Evolutionary conservation across 2,329 filamentous ascomycete genomes (phyloP).

Genomic region (Orbilia quercus): DNA sequence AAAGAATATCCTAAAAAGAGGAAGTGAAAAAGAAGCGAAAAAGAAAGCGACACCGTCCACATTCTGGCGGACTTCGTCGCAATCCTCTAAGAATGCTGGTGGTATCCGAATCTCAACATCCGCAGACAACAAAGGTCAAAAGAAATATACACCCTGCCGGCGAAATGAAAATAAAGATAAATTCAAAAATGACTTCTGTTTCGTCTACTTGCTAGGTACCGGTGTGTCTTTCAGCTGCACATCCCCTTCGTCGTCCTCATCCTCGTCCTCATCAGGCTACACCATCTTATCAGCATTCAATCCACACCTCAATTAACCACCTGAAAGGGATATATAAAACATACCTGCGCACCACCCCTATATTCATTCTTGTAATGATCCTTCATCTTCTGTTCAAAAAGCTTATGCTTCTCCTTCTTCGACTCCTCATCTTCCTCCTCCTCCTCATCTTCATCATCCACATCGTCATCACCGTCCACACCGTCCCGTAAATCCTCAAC

Average conservation of each 20-base stretch:
- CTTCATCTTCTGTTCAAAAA: conserved; percentile 91
- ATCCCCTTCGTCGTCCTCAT: conserved; percentile 51
- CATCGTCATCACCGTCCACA: too few relatives aligned
- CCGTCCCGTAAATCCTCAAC: too few relatives aligned
- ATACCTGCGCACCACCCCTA: conserved; percentile 85
- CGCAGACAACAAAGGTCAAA: neutral
- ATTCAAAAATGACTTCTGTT: neutral
- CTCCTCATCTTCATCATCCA: conserved; percentile 71
- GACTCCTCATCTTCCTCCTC: conserved; percentile 68
- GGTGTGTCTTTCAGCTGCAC: conserved; percentile 46
- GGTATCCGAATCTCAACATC: neutral
- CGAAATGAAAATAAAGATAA: neutral
- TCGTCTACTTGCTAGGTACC: conserved; percentile 12
- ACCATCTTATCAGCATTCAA: neutral
- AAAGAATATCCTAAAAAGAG: neutral
- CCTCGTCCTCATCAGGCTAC: conserved; percentile 42
- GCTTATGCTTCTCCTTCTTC: conserved; percentile 83
- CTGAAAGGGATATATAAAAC: conserved; percentile 55
- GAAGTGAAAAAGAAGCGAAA: neutral
- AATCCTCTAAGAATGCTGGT: conserved; percentile 1
- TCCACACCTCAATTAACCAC: neutral
- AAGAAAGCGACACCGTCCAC: neutral
- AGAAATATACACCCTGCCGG: neutral
- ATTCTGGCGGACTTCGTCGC: neutral
- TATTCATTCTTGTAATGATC: conserved; percentile 98